These are phyloP conservation scores for Russula compacta DNA, from an alignment of 768 basidiomycete species.

Conservation along the genomic window DNA sequence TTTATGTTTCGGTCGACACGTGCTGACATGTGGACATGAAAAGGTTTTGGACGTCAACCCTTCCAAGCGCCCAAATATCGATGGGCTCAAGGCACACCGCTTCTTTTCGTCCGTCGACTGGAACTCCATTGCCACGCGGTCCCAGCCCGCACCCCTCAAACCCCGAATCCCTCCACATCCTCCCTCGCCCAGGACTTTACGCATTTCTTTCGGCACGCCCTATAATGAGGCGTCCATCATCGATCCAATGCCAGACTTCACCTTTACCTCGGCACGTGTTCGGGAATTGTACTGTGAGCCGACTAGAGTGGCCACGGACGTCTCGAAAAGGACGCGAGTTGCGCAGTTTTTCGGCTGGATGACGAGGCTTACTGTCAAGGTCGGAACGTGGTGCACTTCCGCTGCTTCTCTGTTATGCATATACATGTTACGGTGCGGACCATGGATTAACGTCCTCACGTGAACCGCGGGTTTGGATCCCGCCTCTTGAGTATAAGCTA, in stretches of 20 bases:
- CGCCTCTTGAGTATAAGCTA: neutral
- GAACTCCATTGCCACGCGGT: slow-evolving; percentile 5
- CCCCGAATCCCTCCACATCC: slow-evolving; percentile 1
- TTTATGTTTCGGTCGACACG: too few relatives aligned
- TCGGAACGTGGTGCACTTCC: neutral
- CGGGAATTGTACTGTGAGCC: neutral
- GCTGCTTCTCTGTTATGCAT: neutral
- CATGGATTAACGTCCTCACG: neutral
- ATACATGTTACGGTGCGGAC: neutral
- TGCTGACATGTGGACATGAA: neutral
- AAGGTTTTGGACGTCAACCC: slow-evolving; percentile 15
- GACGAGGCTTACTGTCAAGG: neutral
- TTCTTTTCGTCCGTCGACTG: slow-evolving; percentile 19
- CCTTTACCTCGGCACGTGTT: slow-evolving; percentile 6
- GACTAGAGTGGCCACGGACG: neutral
- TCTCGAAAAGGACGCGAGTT: neutral
- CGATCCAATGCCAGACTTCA: slow-evolving; percentile 8
- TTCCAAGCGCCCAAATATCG: slow-evolving; percentile 6
- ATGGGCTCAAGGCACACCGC: slow-evolving; percentile 14
- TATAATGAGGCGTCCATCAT: neutral
- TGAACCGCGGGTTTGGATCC: neutral
- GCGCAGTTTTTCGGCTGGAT: neutral
- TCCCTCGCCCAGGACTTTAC: slow-evolving; percentile 11
- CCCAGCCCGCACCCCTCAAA: slow-evolving; percentile 4
- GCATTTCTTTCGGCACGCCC: slow-evolving; percentile 12